Base-by-base conservation (phyloP, 2,329 filamentous ascomycete species). In the Aspergillus spinulosporus region DNA sequence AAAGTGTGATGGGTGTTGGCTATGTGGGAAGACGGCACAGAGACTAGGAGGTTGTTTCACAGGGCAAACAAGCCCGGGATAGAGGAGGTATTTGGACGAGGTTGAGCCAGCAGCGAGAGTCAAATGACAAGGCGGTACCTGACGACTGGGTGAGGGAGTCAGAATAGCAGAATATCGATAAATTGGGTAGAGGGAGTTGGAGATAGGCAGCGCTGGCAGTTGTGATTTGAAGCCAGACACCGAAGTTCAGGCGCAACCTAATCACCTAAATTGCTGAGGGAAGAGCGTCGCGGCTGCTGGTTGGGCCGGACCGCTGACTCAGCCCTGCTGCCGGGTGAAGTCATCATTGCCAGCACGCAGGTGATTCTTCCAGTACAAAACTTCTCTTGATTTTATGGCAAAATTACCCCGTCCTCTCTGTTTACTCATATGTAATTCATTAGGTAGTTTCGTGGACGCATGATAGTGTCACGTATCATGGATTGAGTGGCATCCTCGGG, bases 301-400 rank as follows among this genome's bases (percentile, higher is more conserved):
- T 61, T 61, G 61, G 61, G 36, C 45, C 43, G 50, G 56, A 46
- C 11, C 21, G 60, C 59, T 66, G 64, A 66, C 58, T 66, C 64
- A 66, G 61, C 62, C 54, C 21, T 70, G 66, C 70, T 64, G 69
- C 72, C 70, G 71, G 68, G 70, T 72, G 70, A 72, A 70, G 65
- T 70, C 56, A 59, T 36, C 26, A 37, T 14, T 39, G 40, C 29
- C 32, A 39, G 14, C 34, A 15, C 6, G 46, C 48, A 42, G 11
- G 53, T 51, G 53, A 55, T 55, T 34, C n/a, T 11, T 39, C 43
- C 37, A 50, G 26, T 15, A 21, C 21, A 21, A 21, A 21, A 21
- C 21, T 21, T 32, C 37, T 32, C 14, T 14, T 9, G 37, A 43
- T 21, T 34, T 12, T 8, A 29, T 47, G 34, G 44, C 31, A 47